Conservation (phyloP, 1,284 basidiomycete species). For the Malassezia sympodialis region DNA sequence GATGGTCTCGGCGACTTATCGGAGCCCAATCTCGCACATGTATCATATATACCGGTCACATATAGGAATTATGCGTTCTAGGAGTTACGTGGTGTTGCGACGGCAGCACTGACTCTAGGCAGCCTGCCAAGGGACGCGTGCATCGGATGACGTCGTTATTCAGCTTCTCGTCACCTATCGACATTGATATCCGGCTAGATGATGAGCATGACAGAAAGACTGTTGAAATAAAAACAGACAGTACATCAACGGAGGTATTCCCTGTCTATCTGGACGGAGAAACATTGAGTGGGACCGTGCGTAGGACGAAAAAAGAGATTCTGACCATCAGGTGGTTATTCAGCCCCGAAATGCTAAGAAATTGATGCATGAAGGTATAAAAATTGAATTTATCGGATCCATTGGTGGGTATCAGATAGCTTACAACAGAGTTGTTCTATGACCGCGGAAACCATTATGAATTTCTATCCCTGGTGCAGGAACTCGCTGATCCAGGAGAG, state of each 20-base stretch:
- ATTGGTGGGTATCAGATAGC: conserved; percentile 58
- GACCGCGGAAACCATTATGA: conserved; percentile 96
- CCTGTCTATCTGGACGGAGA: conserved; percentile 96
- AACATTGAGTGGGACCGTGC: conserved; percentile 70
- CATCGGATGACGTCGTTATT: conserved; percentile 71
- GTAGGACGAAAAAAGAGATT: conserved; percentile 32
- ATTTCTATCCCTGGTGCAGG: conserved; percentile 87
- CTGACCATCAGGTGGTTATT: conserved; percentile 61
- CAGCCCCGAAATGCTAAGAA: conserved; percentile 90
- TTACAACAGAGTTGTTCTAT: conserved; percentile 72
- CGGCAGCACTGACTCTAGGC: not conserved
- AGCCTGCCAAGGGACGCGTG: not conserved
- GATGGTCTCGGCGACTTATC: not conserved
- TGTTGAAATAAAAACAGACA: conserved; percentile 57
- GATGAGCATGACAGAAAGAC: conserved; percentile 71
- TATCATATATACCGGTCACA: not conserved
- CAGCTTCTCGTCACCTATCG: conserved; percentile 72
- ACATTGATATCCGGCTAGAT: conserved; percentile 77
- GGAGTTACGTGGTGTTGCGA: not conserved
- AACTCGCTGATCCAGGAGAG: conserved; percentile 84
- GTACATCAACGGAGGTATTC: conserved; percentile 68
- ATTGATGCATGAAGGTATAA: conserved; percentile 88
- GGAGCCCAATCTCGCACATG: not conserved
- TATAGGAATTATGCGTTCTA: not conserved
- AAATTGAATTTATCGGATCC: conserved; percentile 91